phyloP scores from a whole-genome alignment of 1,139 yeast genomes.

The Nakaseomyces sp. region DNA sequence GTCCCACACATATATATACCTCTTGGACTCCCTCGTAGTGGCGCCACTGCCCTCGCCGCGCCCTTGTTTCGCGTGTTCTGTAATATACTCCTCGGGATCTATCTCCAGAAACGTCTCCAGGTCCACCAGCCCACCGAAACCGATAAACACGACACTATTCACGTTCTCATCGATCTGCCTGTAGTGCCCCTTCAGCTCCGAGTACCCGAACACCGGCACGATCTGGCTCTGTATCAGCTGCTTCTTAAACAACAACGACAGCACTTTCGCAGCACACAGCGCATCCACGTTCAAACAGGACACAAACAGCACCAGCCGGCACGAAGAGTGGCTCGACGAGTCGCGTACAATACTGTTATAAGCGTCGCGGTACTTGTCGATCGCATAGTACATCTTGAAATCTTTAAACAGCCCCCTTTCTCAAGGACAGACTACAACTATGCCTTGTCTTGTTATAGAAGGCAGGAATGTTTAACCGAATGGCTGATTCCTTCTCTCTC shows the following conservation, averaged over 20 bases:
- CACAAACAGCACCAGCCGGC: conserved; percentile 79
- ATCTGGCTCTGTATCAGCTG: conserved; percentile 82
- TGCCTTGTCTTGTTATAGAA: no score
- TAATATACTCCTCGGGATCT: conserved; percentile 41
- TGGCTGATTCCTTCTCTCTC: no score
- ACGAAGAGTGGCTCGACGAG: conserved; percentile 78
- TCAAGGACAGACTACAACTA: no score
- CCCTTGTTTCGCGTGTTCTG: conserved; percentile 11
- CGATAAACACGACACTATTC: conserved; percentile 68
- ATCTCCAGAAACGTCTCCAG: conserved; percentile 69
- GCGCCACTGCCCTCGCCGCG: conserved; percentile 10
- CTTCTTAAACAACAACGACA: conserved; percentile 61
- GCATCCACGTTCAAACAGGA: conserved; percentile 91
- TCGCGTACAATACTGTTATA: conserved; percentile 52
- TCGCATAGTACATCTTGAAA: conserved; percentile 53
- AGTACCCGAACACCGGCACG: conserved; percentile 90
- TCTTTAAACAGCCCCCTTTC: no score
- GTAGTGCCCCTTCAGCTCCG: conserved; percentile 63
- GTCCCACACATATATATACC: conserved; percentile 72
- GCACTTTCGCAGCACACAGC: conserved; percentile 75
- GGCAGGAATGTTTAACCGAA: no score
- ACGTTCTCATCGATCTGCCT: conserved; percentile 61
- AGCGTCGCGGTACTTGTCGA: conserved; percentile 49
- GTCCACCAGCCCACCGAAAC: conserved; percentile 95
- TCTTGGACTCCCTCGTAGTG: conserved; percentile 29